Conservation (phyloP, 2,329 filamentous ascomycete genomes). For the Coniochaeta sp. region DNA sequence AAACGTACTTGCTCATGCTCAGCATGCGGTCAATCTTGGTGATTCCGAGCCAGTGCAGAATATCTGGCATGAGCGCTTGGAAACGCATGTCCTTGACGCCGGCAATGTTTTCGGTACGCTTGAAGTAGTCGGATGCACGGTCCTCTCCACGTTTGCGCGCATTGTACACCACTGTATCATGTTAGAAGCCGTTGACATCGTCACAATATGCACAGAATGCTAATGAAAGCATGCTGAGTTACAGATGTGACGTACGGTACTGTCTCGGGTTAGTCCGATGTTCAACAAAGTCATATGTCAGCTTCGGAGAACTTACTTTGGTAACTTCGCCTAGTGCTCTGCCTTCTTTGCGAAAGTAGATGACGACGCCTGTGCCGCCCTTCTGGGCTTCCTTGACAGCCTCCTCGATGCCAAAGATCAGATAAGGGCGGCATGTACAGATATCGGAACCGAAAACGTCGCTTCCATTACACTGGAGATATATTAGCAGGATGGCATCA, state of each 20-base stretch:
- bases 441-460: slow-evolving; percentile 98
- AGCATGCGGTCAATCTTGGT: slow-evolving; percentile 98
- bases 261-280: slow-evolving; percentile 25
- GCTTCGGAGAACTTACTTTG: slow-evolving; percentile 54
- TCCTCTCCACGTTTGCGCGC: slow-evolving; percentile 73
- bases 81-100: slow-evolving; percentile 97
- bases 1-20: slow-evolving; percentile 86
- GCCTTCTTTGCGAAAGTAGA: slow-evolving; percentile 98
- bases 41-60: slow-evolving; percentile 96
- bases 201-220: neutral
- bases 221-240: neutral
- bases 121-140: slow-evolving; percentile 87
- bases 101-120: slow-evolving; percentile 95
- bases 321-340: slow-evolving; percentile 91
- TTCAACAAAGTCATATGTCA: neutral
- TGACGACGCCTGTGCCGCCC: slow-evolving; percentile 88
- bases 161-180: slow-evolving; percentile 57
- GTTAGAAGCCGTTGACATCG: slow-evolving; percentile 8
- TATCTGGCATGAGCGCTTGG: slow-evolving; percentile 96
- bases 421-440: slow-evolving; percentile 90
- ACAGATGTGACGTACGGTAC: slow-evolving; percentile 34
- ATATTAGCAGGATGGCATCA: neutral
- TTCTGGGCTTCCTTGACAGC: slow-evolving; percentile 95
- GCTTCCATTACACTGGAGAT: slow-evolving; percentile 72
- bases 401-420: slow-evolving; percentile 95